Percentiles rank a stretch among this genome's conserved stretches.
Evolutionary conservation across 148 eudicot genomes (phyloP).

Genomic region (Tetragonia tetragonoides): DNA sequence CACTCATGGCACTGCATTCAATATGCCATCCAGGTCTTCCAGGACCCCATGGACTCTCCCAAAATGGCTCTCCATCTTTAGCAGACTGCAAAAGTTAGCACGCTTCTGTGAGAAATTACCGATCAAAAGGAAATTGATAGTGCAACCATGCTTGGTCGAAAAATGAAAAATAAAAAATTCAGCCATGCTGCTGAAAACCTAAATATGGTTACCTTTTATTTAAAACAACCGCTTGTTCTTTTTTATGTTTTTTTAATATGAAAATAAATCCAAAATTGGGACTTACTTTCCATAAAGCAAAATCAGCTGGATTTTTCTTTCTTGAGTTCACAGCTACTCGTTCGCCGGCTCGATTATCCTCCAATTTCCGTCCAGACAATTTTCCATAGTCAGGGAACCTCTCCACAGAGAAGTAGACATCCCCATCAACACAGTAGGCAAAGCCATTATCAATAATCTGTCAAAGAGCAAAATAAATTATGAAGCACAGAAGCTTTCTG

Average conservation of each 20-base stretch:
- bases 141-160: background rate
- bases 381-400: slow-evolving; percentile 71
- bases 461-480: slow-evolving; percentile 18
- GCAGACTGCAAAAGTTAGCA: slow-evolving; percentile 62
- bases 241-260: background rate
- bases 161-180: no score
- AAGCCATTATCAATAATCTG: slow-evolving; percentile 83
- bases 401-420: slow-evolving; percentile 88
- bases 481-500: background rate
- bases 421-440: slow-evolving; percentile 72
- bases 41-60: slow-evolving; percentile 99
- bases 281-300: slow-evolving; percentile 92
- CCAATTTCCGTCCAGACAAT: slow-evolving; percentile 83
- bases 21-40: slow-evolving; percentile 99
- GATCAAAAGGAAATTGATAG: background rate
- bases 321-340: slow-evolving; percentile 82
- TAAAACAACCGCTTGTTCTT: background rate
- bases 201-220: background rate
- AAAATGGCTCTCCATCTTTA: slow-evolving; percentile 87
- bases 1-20: slow-evolving; percentile 99
- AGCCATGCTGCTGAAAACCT: background rate
- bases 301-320: slow-evolving; percentile 93
- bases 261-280: background rate
- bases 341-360: slow-evolving; percentile 96
- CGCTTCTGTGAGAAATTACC: slow-evolving; percentile 2